A percentile compares a stretch with the other conserved stretches of the same genome.
These are phyloP conservation scores for Nidula niveotomentosa DNA, from an alignment of 1,284 basidiomycete genomes.

Conservation along the genomic window DNA sequence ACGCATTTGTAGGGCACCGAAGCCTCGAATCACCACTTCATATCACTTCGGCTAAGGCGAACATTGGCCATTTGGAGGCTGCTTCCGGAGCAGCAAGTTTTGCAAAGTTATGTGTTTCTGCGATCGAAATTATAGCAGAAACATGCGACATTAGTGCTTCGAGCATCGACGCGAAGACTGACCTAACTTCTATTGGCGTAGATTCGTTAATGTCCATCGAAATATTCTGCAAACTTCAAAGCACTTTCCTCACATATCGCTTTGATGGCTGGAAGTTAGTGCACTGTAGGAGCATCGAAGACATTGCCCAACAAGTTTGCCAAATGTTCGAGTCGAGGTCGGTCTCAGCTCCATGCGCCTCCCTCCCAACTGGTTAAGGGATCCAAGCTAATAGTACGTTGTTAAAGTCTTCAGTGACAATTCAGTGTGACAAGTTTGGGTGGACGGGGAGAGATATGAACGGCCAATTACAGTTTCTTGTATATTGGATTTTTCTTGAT, in stretches of 20 bases:
- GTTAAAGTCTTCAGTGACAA: too few species aligned
- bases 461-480: too few species aligned
- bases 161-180: constrained; percentile 28
- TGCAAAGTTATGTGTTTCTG: too few species aligned
- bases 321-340: constrained; percentile 1
- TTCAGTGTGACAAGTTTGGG: too few species aligned
- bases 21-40: constrained; percentile 50
- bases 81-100: constrained; percentile 63
- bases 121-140: too few species aligned
- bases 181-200: constrained; percentile 46
- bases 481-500: too few species aligned
- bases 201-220: constrained; percentile 61
- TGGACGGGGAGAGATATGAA: too few species aligned
- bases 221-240: constrained; percentile 36
- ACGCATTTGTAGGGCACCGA: constrained; percentile 46
- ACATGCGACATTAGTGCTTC: too few species aligned
- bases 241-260: constrained; percentile 26
- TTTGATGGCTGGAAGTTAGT: constrained; percentile 33
- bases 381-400: too few species aligned
- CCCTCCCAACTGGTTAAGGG: too few species aligned
- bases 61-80: constrained; percentile 74
- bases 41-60: constrained; percentile 68
- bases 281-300: constrained; percentile 34
- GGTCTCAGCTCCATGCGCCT: neutral
- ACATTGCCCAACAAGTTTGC: constrained; percentile 28